phyloP scores from a whole-genome alignment of 306 rosid genomes.

The Cercis canadensis region DNA sequence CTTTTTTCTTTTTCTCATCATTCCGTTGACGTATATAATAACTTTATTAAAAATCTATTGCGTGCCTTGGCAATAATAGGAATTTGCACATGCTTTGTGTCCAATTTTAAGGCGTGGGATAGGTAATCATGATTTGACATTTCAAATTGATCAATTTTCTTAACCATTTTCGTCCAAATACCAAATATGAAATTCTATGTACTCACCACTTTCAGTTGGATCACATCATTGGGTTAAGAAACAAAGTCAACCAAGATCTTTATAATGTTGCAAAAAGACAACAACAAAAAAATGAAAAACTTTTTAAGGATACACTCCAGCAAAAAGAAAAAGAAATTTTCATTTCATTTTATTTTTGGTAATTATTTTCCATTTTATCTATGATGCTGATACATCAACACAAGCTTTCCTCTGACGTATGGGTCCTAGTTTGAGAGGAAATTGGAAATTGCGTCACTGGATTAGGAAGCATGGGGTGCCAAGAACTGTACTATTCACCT shows the following conservation, averaged over 20 bases:
- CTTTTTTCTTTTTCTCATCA: conserved; percentile 22
- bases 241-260: conserved; percentile 35
- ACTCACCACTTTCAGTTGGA: conserved; percentile 10
- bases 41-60: conserved; percentile 20
- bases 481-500: conserved; percentile 25
- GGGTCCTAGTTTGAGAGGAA: too few relatives aligned
- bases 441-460: conserved; percentile 24
- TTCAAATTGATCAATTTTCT: conserved; percentile 18
- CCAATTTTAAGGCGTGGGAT: too few relatives aligned
- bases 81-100: conserved; percentile 32
- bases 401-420: too few relatives aligned
- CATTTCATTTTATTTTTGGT: too few relatives aligned
- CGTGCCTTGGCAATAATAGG: conserved; percentile 28
- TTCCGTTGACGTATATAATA: conserved; percentile 24
- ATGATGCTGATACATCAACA: too few relatives aligned
- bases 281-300: too few relatives aligned
- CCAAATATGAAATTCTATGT: not conserved
- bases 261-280: too few relatives aligned
- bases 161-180: conserved; percentile 18
- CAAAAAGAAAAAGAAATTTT: too few relatives aligned
- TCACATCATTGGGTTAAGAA: conserved; percentile 2
- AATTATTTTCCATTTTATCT: too few relatives aligned
- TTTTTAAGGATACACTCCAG: too few relatives aligned
- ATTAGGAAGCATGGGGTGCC: conserved; percentile 8
- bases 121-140: conserved; percentile 31